These are phyloP conservation scores for Russula sp. DNA, from an alignment of 768 basidiomycete genomes.

Conservation along the genomic window DNA sequence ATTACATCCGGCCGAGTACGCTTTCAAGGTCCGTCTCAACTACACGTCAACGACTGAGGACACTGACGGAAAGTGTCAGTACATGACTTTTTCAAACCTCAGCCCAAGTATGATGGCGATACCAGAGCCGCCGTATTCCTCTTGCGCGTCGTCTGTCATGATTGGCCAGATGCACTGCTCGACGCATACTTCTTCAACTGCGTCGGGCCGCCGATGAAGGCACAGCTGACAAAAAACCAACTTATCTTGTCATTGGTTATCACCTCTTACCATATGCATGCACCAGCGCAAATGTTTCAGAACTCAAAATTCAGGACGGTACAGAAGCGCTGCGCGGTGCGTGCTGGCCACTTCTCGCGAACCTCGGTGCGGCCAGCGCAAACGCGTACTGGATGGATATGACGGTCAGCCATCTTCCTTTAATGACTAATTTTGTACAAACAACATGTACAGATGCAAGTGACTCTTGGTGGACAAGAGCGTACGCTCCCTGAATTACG, in stretches of 20 bases:
- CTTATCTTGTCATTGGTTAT: slow-evolving; percentile 67
- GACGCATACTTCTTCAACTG: slow-evolving; percentile 46
- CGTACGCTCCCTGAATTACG: slow-evolving; percentile 62
- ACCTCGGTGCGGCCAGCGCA: slow-evolving; percentile 67
- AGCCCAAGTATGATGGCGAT: slow-evolving; percentile 34
- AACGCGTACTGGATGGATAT: slow-evolving; percentile 72
- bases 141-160: slow-evolving; percentile 69
- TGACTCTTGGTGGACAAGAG: slow-evolving; percentile 64
- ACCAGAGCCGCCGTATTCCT: slow-evolving; percentile 61
- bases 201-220: slow-evolving; percentile 39
- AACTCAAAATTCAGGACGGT: slow-evolving; percentile 43
- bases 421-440: neutral
- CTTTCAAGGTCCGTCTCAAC: slow-evolving; percentile 28
- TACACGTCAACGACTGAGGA: neutral
- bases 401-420: slow-evolving; percentile 43
- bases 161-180: slow-evolving; percentile 66
- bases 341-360: slow-evolving; percentile 63
- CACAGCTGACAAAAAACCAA: slow-evolving; percentile 35
- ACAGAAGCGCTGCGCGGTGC: slow-evolving; percentile 53
- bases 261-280: slow-evolving; percentile 70
- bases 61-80: slow-evolving; percentile 37
- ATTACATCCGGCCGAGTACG: slow-evolving; percentile 28
- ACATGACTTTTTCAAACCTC: slow-evolving; percentile 75
- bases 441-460: slow-evolving; percentile 52
- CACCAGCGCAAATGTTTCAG: slow-evolving; percentile 33